Base-by-base conservation (phyloP, 192 early-diverging fungal species). In the Coemansia sp. region DNA sequence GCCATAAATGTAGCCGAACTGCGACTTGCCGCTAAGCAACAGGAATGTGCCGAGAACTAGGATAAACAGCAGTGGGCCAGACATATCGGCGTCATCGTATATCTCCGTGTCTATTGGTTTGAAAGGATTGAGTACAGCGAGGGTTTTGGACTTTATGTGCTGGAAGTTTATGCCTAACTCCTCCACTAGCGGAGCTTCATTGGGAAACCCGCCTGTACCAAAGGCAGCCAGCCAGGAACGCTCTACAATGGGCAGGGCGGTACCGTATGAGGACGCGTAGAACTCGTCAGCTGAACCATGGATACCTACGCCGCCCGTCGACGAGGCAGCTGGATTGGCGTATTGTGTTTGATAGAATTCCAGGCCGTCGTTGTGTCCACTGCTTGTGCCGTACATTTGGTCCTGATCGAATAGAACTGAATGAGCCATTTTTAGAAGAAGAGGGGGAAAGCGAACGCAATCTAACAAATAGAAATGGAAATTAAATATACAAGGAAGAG, bases 1-100 rank as follows among this genome's bases (percentile, higher is more conserved):
- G 29, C 95, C 98, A 68, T 99, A 99, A 44, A 99, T 95, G 68
- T 98, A 99, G 29, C 94, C 95, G 86, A 99, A 99, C 76, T 98
- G 93, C 45, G 89, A 86, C 78, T 98, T 98, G 61, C 95, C 93
- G 36, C 93, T 90, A 85, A 98, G 81, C 12, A 96, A 84, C 78
- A 98, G 78, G 68, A 93, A 94, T 5, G 91, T 91, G 58, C 95
- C 98, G 75, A 98, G 92, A 42, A 93, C 83, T 29, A 98, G 82
- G 68, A 90, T 90, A 75, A 99, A 98, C 38, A 99, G 55, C 58
- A 98, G 74, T 32, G 98, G 98, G 1, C 98, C 98, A 4, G 94
- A 93, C 75, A 99, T 85, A 80, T 99, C 97, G 11, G 95, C 87
- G 72, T 99, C 96, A 66, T 97, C 95, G 90, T 97, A 94, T 59